These are phyloP conservation scores for Notholithocarpus densiflorus DNA, from an alignment of 306 rosid species.

Conservation along the genomic window DNA sequence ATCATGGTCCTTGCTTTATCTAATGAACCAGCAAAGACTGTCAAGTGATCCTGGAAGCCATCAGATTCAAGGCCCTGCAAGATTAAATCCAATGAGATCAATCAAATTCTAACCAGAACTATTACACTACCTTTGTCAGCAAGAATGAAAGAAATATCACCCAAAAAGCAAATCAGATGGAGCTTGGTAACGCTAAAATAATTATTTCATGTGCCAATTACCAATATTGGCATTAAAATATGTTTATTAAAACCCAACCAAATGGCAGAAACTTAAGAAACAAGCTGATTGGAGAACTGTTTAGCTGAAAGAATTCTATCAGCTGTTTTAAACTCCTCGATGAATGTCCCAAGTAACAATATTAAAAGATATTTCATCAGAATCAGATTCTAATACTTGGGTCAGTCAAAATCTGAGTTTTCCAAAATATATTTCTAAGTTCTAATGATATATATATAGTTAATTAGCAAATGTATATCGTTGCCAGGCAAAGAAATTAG, in stretches of 20 bases:
- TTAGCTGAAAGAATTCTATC: background rate
- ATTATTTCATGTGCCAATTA: background rate
- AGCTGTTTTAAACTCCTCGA: background rate
- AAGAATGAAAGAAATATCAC: background rate
- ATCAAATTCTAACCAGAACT: background rate
- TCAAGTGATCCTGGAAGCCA: conserved; percentile 67
- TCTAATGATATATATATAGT: background rate
- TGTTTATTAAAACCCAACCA: background rate
- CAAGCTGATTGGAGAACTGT: background rate
- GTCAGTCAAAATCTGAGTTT: background rate
- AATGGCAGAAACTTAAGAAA: background rate
- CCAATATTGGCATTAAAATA: background rate
- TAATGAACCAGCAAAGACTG: conserved; percentile 68
- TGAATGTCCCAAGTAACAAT: background rate
- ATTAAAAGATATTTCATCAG: background rate
- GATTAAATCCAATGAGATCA: background rate
- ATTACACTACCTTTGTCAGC: background rate
- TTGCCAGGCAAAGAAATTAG: background rate
- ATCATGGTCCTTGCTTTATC: conserved; percentile 74
- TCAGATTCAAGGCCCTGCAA: conserved; percentile 80
- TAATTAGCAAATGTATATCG: background rate
- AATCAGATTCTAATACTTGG: background rate
- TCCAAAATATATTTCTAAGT: background rate
- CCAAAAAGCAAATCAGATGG: background rate
- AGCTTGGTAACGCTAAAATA: background rate